Evolutionary conservation across 192 early-diverging fungal genomes (phyloP), one percentile per base, ranked within the genome.

Genomic region (Linnemannia schmuckeri): DNA sequence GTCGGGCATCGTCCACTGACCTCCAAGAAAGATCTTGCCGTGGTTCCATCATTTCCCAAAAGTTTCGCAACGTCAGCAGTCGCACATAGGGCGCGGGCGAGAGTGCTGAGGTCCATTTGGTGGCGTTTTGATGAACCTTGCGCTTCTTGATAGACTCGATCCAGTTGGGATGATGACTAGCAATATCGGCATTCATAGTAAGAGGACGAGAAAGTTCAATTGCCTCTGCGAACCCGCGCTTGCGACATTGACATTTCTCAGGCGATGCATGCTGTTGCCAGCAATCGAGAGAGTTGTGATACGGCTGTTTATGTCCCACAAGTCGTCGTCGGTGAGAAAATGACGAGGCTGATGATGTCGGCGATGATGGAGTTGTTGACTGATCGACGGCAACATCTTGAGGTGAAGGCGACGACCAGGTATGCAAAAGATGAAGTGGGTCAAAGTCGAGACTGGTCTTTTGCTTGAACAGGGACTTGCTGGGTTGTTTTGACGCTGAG

Each of bases 61-160:
- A 87, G 55, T 78, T 40, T 13, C 80, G 47, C 10, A 87, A 38
- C 6, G 76, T 77, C 70, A 87, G 38, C 33, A 87, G 24, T 41
- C 78, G 78, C 7, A 87, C 79, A 81, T 87, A 81, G 2, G 79
- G 80, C 6, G 85, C 66, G 15, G 85, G 85, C 20, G 85, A 80
- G 22, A 87, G 73, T 4, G 52, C 57, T 4, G 85, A 87, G 1
- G 85, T 87, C 85, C 85, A 87, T 40, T 77, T 76, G 57, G 85
- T 87, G 3, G 85, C 75, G 42, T 74, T 71, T 46, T 87, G 85
- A 47, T 87, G 85, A 13, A 87, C 70, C 42, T 87, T 87, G 46
- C 85, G 79, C 44, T 76, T 80, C 68, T 87, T 87, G 66, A 87
- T 74, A 1, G 85, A 87, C 52, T 87, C 80, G 12, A 87, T 49